Evolutionary conservation across 2,329 filamentous ascomycete genomes (phyloP), one percentile per base, ranked within the genome.

Genomic region (Pseudogymnoascus sp.): DNA sequence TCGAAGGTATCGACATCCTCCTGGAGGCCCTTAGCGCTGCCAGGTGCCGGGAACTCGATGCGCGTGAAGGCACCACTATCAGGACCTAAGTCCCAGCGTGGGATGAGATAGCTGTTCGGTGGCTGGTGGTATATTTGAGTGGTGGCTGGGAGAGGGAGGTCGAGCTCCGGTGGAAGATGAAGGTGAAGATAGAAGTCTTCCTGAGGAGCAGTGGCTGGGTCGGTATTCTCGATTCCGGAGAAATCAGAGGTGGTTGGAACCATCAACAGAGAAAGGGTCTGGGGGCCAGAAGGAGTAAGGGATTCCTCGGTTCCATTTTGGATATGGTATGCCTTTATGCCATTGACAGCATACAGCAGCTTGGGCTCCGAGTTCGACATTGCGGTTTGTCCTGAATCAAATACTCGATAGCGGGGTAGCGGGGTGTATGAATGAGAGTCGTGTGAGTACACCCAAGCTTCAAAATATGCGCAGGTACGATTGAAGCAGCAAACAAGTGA

Each of bases 91-190:
- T 97, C 93, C 92, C 93, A 97, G 68, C 93, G 87, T 14, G 95
- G 95, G 66, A 99, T 96, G 57, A 97, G 81, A 73, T 97, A 97
- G 79, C 91, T 96, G 67, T 83, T 86, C 0, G 93, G 93, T 5
- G 93, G 92, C 77, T 97, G 91, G 75, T 96, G 92, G 77, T 96
- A 97, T 74, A 99, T 95, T 75, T 97, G 93, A 0, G 95, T 97
- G 0, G 93, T 97, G 16, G 93, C 93, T 11, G 95, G 95, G 12
- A 97, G 82, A 5, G 95, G 91, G 5, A 97, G 84, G 71, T 97
- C 93, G 70, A 99, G 86, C 80, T 97, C 93, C 18, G 93, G 93
- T 12, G 93, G 93, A 8, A 97, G 86, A 71, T 97, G 92, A 23
- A 99, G 85, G 75, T 97, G 93, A 4, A 99, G 86, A 75, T 97